A percentile compares a stretch with the other conserved stretches of the same genome.
phyloP scores from a whole-genome alignment of 208 protist species.

The Porcisia hertigi region DNA sequence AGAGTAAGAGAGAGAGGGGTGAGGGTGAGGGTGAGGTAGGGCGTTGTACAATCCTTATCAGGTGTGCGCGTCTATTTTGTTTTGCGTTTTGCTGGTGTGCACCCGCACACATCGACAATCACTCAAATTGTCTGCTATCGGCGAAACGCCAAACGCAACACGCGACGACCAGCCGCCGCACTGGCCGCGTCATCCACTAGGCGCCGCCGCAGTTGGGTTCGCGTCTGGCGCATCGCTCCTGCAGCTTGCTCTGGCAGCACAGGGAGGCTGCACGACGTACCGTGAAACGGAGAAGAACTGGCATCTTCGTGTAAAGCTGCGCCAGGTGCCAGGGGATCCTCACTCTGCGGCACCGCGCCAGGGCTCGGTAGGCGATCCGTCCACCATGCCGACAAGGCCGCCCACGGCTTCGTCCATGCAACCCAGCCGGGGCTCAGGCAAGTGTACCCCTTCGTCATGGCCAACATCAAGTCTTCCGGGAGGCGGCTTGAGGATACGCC shows the following conservation, averaged over 20 bases:
- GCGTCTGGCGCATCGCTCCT: slow-evolving; percentile 23
- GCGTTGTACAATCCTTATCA: neutral
- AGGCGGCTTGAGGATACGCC: slow-evolving; percentile 16
- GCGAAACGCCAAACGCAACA: neutral
- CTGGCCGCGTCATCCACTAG: neutral
- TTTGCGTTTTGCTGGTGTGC: neutral
- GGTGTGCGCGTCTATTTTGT: no score
- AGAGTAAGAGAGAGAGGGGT: no score
- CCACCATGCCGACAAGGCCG: slow-evolving; percentile 42
- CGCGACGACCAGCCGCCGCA: neutral
- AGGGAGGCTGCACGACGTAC: neutral
- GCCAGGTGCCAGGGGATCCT: neutral
- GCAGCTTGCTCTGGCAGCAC: slow-evolving; percentile 17
- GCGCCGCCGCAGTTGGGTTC: slow-evolving; percentile 7
- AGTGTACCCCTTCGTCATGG: slow-evolving; percentile 56
- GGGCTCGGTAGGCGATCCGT: slow-evolving; percentile 18
- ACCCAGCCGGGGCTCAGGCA: slow-evolving; percentile 75
- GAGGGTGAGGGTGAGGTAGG: neutral
- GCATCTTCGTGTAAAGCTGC: neutral
- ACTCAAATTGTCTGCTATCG: neutral
- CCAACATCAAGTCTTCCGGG: slow-evolving; percentile 39
- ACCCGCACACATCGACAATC: neutral
- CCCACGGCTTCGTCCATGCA: slow-evolving; percentile 82
- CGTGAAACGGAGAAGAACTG: neutral
- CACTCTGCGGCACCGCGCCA: neutral